These are phyloP conservation scores for Stevia rebaudiana DNA, from an alignment of 140 eudicot genomes.

Conservation along the genomic window DNA sequence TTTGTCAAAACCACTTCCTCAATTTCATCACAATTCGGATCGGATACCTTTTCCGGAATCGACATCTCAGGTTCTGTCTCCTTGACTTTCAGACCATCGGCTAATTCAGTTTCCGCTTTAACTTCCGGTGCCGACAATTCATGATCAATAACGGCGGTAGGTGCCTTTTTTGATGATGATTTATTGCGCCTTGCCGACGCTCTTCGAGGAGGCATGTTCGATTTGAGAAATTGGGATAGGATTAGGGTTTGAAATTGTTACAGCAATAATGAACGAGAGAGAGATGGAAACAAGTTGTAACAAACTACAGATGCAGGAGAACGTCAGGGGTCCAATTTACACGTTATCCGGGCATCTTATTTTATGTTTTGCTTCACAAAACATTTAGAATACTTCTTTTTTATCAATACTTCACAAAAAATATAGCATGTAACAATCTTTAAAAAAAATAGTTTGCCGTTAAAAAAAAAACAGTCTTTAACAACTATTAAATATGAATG, in stretches of 20 bases:
- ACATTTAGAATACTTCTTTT: too few relatives aligned
- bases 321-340: neutral
- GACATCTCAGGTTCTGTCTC: neutral
- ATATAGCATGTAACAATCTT: too few relatives aligned
- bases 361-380: too few relatives aligned
- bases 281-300: neutral
- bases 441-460: too few relatives aligned
- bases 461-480: too few relatives aligned
- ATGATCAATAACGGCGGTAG: neutral
- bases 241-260: conserved; percentile 6
- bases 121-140: conserved; percentile 13
- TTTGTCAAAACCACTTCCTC: conserved; percentile 10
- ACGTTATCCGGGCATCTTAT: too few relatives aligned
- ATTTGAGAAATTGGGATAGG: neutral
- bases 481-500: too few relatives aligned
- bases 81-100: conserved; percentile 4
- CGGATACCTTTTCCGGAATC: neutral
- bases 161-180: neutral
- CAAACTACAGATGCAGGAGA: conserved; percentile 11
- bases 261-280: conserved; percentile 2
- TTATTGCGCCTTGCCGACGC: conserved; percentile 19
- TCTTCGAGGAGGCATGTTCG: conserved; percentile 28
- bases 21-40: conserved; percentile 5
- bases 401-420: too few relatives aligned
- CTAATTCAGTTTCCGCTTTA: conserved; percentile 8